Evolutionary conservation across 352 stramenopile genomes (phyloP), one percentile per base, ranked within the genome.

Genomic region (Phytophthora idaei): DNA sequence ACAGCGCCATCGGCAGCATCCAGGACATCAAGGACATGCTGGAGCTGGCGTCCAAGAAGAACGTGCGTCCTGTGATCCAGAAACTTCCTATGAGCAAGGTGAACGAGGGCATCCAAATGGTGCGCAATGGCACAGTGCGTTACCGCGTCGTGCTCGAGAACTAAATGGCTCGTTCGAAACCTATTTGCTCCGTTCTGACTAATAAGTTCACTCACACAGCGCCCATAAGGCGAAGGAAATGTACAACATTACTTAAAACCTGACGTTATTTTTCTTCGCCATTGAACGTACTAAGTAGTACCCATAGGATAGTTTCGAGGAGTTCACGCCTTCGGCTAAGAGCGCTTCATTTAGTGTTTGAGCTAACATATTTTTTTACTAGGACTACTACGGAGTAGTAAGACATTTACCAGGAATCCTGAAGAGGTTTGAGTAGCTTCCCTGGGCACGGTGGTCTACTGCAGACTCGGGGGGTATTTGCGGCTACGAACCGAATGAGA

Each of bases 1-100:
- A 89, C 48, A 90, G 74, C 49, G 39, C 77, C 36, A 91, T 97
- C 61, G 89, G 90, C 32, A 84, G 85, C 54, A 85, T 57, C 34
- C 34, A 47, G 37, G 34, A 47, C 32, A 57, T 57, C 5, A 57
- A 57, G 50, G 50, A 57, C 12, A 57, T 47, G 50, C 34, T 57
- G 34, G 50, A 57, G 17, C 15, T 57, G 50, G 50, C 50, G 32
- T 94, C 48, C 56, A 67, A 25, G 83, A 81, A 95, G 65, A 78
- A 95, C 34, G 92, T 96, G 80, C 65, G 71, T 15, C 64, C 80
- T n/a, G 69, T 83, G 29, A 76, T 89, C 48, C 76, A 87, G 62
- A 84, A 83, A 53, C 9, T 89, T 46, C 73, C 81, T 2, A 85
- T 87, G 77, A 51, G 31, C 31, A 53, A 85, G 51, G 76, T 68